A percentile compares a stretch with the other conserved stretches of the same genome.
Evolutionary conservation across 169 alveolate genomes (phyloP).

Genomic region (Eimeria falciformis): DNA sequence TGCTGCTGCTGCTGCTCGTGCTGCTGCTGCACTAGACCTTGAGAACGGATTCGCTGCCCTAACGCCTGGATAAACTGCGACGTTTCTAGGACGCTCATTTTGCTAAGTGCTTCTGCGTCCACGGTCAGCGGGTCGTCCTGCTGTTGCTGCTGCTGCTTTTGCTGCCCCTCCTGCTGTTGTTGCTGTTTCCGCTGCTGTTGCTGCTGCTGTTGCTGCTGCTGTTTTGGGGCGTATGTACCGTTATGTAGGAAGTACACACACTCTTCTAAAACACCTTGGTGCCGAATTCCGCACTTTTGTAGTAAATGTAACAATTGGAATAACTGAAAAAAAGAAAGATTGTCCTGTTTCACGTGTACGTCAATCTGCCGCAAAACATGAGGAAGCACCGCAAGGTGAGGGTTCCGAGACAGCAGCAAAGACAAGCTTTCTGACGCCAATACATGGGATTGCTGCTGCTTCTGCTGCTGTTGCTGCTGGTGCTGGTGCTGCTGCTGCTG

Average conservation of each 20-base stretch:
- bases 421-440: background rate
- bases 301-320: constrained; percentile 29
- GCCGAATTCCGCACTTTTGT: constrained; percentile 22
- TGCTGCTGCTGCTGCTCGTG: constrained; percentile 17
- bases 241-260: background rate
- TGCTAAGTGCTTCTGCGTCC: background rate
- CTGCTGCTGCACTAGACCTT: constrained; percentile 18
- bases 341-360: background rate
- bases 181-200: background rate
- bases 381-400: background rate
- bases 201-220: constrained; percentile 1
- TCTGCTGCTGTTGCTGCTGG: constrained; percentile 13
- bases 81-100: background rate
- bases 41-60: background rate
- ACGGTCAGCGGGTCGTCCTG: background rate
- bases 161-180: constrained; percentile 5
- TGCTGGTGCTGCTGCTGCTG: constrained; percentile 54
- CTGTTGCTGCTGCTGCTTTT: constrained; percentile 25
- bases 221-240: background rate
- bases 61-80: background rate
- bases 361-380: background rate
- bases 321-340: constrained; percentile 6
- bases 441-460: background rate
- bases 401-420: background rate
- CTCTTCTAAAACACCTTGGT: background rate